Percentiles rank a stretch among this genome's conserved stretches.
Conservation (phyloP, 768 basidiomycete genomes). For the Phlebiopsis flavidoalba region DNA sequence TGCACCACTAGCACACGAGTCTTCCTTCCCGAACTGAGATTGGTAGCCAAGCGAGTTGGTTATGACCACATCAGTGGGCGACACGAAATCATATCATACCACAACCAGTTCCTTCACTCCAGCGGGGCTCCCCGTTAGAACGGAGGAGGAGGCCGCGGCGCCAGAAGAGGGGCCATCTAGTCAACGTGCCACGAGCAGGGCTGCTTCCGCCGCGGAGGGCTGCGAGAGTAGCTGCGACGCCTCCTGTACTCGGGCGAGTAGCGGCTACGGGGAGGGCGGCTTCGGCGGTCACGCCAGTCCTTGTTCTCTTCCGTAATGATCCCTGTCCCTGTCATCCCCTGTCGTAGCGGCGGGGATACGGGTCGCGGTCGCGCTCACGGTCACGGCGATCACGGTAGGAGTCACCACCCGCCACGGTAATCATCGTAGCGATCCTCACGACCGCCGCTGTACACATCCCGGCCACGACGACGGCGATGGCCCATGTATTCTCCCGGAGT, state of each 20-base stretch:
- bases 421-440: slow-evolving; percentile 34
- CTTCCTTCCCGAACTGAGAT: background rate
- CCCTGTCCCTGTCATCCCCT: slow-evolving; percentile 45
- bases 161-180: slow-evolving; percentile 35
- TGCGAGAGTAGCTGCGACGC: slow-evolving; percentile 74
- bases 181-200: slow-evolving; percentile 39
- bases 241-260: slow-evolving; percentile 76
- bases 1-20: slow-evolving; percentile 12
- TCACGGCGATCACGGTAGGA: slow-evolving; percentile 38
- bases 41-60: slow-evolving; percentile 13
- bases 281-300: slow-evolving; percentile 80
- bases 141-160: slow-evolving; percentile 18
- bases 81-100: slow-evolving; percentile 16
- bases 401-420: slow-evolving; percentile 21
- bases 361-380: slow-evolving; percentile 43
- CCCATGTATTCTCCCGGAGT: slow-evolving; percentile 99
- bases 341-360: slow-evolving; percentile 37
- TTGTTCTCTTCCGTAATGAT: slow-evolving; percentile 62
- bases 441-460: slow-evolving; percentile 31
- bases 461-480: slow-evolving; percentile 56
- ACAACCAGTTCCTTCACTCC: slow-evolving; percentile 45
- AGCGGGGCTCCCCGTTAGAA: slow-evolving; percentile 46
- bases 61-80: slow-evolving; percentile 11
- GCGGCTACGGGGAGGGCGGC: slow-evolving; percentile 59
- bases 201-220: slow-evolving; percentile 73